These are phyloP conservation scores for Mycena leptocephala DNA, from an alignment of 768 basidiomycete species.

Conservation along the genomic window DNA sequence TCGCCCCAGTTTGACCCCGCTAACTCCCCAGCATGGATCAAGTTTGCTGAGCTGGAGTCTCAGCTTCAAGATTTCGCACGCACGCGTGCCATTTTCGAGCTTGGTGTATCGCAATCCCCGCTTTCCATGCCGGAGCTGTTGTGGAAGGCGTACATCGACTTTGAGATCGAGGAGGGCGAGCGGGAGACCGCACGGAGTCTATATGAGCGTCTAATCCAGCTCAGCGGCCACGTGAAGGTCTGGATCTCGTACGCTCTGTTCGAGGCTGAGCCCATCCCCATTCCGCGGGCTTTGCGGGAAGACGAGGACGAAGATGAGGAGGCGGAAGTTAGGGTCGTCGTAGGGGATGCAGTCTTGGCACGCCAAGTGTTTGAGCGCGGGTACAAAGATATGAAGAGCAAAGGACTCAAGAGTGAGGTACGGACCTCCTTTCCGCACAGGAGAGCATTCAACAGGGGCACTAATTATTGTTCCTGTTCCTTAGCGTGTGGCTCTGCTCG, in stretches of 20 bases:
- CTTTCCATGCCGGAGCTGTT: constrained; percentile 96
- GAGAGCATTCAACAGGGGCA: constrained; percentile 1
- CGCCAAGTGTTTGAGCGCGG: constrained; percentile 89
- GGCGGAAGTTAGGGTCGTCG: constrained; percentile 73
- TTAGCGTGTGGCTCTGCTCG: constrained; percentile 92
- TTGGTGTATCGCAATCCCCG: constrained; percentile 86
- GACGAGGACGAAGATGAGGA: constrained; percentile 78
- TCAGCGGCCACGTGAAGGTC: constrained; percentile 96
- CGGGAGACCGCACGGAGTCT: constrained; percentile 86
- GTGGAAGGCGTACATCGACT: constrained; percentile 98
- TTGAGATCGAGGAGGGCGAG: constrained; percentile 95
- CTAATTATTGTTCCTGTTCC: constrained; percentile 8
- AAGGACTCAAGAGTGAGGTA: constrained; percentile 92
- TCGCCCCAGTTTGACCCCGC: constrained; percentile 83
- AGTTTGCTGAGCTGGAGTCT: constrained; percentile 93
- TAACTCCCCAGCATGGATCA: constrained; percentile 96
- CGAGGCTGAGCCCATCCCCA: constrained; percentile 84
- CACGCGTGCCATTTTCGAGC: constrained; percentile 94
- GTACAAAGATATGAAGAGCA: constrained; percentile 89
- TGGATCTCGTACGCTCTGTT: constrained; percentile 97
- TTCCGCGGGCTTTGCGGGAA: constrained; percentile 76
- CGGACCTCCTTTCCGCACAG: constrained; percentile 35
- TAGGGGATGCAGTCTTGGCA: constrained; percentile 81
- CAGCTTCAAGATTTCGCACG: constrained; percentile 91
- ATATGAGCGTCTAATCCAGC: constrained; percentile 89